These are phyloP conservation scores for Penicillium sp. DNA, from an alignment of 2,329 filamentous ascomycete species.

Conservation along the genomic window DNA sequence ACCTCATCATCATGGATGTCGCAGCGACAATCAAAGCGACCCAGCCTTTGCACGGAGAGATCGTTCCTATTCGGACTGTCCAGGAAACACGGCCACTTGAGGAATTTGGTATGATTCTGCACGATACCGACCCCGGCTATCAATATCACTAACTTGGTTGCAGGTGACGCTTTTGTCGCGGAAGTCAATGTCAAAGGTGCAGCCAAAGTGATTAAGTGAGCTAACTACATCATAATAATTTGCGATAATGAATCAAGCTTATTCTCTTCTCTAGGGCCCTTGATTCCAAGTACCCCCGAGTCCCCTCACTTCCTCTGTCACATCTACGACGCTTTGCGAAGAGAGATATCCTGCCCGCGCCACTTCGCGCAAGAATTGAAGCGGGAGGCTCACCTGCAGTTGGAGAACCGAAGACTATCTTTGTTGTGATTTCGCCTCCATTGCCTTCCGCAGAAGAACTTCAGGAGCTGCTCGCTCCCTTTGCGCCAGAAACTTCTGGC, in stretches of 20 bases:
- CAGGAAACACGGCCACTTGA: slow-evolving; percentile 44
- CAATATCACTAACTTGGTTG: slow-evolving; percentile 13
- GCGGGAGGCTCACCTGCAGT: slow-evolving; percentile 11
- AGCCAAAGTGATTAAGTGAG: slow-evolving; percentile 46
- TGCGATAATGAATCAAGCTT: not conserved
- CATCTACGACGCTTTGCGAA: slow-evolving; percentile 46
- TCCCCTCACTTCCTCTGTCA: slow-evolving; percentile 31
- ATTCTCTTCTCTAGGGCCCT: slow-evolving; percentile 33
- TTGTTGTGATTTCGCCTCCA: slow-evolving; percentile 44
- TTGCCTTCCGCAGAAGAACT: slow-evolving; percentile 37
- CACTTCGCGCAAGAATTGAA: slow-evolving; percentile 26
- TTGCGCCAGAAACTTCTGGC: slow-evolving; percentile 23
- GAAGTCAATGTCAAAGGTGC: slow-evolving; percentile 47
- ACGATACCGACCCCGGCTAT: not conserved
- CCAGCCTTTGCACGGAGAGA: slow-evolving; percentile 33
- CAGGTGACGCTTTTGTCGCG: slow-evolving; percentile 45
- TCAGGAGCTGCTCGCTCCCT: slow-evolving; percentile 38
- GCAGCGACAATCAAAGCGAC: slow-evolving; percentile 25
- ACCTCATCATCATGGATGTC: slow-evolving; percentile 21
- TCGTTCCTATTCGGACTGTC: slow-evolving; percentile 44
- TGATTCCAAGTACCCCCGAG: slow-evolving; percentile 37
- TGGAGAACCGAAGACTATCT: slow-evolving; percentile 33
- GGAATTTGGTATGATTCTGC: slow-evolving; percentile 38
- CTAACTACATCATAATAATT: not conserved
- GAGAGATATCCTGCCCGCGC: slow-evolving; percentile 34